phyloP scores from a whole-genome alignment of 352 stramenopile genomes.

The Globisporangium barbulae region DNA sequence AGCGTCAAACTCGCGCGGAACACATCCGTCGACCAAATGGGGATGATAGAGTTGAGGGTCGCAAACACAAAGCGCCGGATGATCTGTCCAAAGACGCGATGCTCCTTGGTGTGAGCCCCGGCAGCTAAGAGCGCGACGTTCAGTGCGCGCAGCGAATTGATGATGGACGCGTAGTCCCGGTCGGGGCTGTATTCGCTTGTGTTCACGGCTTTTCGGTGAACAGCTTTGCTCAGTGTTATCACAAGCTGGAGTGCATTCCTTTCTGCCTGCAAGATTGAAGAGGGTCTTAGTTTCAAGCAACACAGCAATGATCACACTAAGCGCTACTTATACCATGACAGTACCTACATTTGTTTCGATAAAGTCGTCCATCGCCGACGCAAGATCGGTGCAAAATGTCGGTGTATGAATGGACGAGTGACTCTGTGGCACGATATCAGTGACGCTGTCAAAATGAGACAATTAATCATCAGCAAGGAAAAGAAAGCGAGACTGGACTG shows the following conservation, averaged over 20 bases:
- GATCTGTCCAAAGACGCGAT: constrained; percentile 68
- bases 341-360: constrained; percentile 28
- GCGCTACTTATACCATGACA: not conserved
- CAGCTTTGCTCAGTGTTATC: constrained; percentile 68
- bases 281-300: not conserved
- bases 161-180: constrained; percentile 52
- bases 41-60: constrained; percentile 57
- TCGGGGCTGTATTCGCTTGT: constrained; percentile 33
- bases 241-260: constrained; percentile 73
- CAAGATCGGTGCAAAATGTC: constrained; percentile 57
- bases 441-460: not conserved
- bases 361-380: constrained; percentile 32
- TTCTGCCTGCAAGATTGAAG: constrained; percentile 36
- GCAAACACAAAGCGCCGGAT: constrained; percentile 74
- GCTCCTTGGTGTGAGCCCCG: constrained; percentile 40
- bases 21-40: constrained; percentile 55
- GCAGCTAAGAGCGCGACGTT: constrained; percentile 70
- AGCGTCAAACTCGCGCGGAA: constrained; percentile 62
- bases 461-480: not conserved
- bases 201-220: constrained; percentile 46
- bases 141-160: constrained; percentile 63
- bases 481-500: not conserved
- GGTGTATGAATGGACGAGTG: constrained; percentile 72
- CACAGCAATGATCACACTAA: not conserved
- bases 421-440: constrained; percentile 29